These are phyloP conservation scores for Yamadazyma kitorensis DNA, from an alignment of 805 yeast species.

Conservation along the genomic window DNA sequence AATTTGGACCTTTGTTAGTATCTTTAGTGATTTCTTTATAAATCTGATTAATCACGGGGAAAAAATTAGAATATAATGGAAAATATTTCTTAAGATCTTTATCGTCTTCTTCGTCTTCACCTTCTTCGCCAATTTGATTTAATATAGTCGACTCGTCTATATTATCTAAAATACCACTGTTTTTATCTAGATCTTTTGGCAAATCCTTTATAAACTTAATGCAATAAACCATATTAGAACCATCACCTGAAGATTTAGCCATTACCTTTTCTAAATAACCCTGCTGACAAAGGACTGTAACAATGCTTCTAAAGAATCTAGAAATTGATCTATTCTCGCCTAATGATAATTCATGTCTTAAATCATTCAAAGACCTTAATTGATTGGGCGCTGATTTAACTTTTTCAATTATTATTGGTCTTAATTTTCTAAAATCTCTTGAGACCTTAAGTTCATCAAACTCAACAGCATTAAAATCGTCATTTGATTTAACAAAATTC, in stretches of 20 bases:
- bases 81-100: conserved; percentile 15
- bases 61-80: conserved; percentile 49
- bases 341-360: conserved; percentile 56
- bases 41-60: conserved; percentile 65
- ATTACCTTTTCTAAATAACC: conserved; percentile 51
- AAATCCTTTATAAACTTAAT: conserved; percentile 43
- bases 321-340: conserved; percentile 37
- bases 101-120: conserved; percentile 20
- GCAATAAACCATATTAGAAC: conserved; percentile 17
- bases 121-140: conserved; percentile 23
- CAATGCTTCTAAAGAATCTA: conserved; percentile 48
- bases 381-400: conserved; percentile 58
- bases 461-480: conserved; percentile 15
- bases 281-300: conserved; percentile 41
- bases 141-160: conserved; percentile 11
- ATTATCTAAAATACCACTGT: conserved; percentile 8
- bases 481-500: conserved; percentile 36
- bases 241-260: conserved; percentile 34
- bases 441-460: conserved; percentile 11
- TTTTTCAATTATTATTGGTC: conserved; percentile 42
- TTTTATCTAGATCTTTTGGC: conserved; percentile 33
- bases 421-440: conserved; percentile 28
- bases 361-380: conserved; percentile 58
- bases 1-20: conserved; percentile 53
- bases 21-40: conserved; percentile 43